Percentiles rank a stretch among this genome's conserved stretches.
Conservation (phyloP, 1,139 yeast genomes). For the Debaryomyces udenii region DNA sequence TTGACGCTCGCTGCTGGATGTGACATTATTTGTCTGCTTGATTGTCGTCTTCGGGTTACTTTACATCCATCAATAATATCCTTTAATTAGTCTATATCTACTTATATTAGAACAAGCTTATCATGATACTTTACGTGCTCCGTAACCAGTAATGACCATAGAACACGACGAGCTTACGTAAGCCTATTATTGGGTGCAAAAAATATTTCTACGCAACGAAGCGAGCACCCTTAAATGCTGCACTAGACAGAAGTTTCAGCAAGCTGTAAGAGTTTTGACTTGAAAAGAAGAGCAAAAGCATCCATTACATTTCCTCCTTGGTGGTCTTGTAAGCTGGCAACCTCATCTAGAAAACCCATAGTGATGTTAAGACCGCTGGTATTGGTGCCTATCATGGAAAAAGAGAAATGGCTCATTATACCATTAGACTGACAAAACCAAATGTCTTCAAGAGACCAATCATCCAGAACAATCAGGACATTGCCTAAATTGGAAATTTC, state of each 20-base stretch:
- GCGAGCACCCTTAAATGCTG: no score
- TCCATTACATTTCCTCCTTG: constrained; percentile 12
- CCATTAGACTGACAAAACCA: constrained; percentile 33
- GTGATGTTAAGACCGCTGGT: constrained; percentile 27
- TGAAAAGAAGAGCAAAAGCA: constrained; percentile 9
- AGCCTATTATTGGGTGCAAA: constrained; percentile 6
- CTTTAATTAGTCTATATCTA: no score
- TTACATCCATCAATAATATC: no score
- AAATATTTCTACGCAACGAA: not conserved
- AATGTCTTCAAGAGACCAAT: constrained; percentile 24
- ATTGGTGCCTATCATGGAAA: constrained; percentile 24
- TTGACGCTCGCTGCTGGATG: constrained; percentile 50
- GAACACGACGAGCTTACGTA: constrained; percentile 2
- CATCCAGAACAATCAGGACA: constrained; percentile 13
- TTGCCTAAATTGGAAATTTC: constrained; percentile 35
- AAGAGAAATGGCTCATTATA: constrained; percentile 21
- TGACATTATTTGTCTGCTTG: constrained; percentile 28
- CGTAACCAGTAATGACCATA: constrained; percentile 8
- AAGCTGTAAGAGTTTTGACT: constrained; percentile 1
- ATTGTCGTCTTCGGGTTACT: not conserved
- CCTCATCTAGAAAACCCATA: constrained; percentile 21
- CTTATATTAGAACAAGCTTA: not conserved
- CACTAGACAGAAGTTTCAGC: not conserved
- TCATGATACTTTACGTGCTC: not conserved
- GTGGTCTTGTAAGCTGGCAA: constrained; percentile 9